These are phyloP conservation scores for Pythium graminicola DNA, from an alignment of 352 stramenopile genomes.

Conservation along the genomic window DNA sequence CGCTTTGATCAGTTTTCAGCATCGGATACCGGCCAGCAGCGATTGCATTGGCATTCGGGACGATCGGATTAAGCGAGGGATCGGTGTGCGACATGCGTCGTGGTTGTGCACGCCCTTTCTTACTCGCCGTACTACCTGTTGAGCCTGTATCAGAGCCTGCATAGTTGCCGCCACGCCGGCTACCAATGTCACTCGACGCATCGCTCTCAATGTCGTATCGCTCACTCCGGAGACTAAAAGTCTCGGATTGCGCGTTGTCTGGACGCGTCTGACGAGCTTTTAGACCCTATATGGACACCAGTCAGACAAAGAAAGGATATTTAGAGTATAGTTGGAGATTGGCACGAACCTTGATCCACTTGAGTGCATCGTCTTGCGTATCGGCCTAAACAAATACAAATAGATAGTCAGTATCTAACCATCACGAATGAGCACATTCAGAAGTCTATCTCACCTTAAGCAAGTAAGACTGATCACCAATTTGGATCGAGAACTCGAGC, in stretches of 20 bases:
- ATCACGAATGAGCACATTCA: no score
- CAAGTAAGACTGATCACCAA: constrained; percentile 82
- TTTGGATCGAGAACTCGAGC: constrained; percentile 80
- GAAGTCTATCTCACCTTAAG: constrained; percentile 38
- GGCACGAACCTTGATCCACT: constrained; percentile 41
- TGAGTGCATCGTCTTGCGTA: constrained; percentile 52
- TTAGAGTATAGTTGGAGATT: background rate
- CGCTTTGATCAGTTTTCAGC: constrained; percentile 68
- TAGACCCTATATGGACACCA: constrained; percentile 41
- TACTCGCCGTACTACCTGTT: constrained; percentile 33
- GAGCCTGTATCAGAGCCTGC: constrained; percentile 63
- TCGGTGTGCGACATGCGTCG: constrained; percentile 51
- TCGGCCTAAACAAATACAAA: constrained; percentile 34
- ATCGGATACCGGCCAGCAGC: constrained; percentile 60
- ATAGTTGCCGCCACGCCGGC: constrained; percentile 34
- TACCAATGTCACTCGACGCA: constrained; percentile 68
- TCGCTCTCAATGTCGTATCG: constrained; percentile 79
- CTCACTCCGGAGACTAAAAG: constrained; percentile 78
- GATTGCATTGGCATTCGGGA: constrained; percentile 66
- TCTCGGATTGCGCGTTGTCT: constrained; percentile 64
- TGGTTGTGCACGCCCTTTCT: constrained; percentile 21
- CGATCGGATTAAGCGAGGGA: constrained; percentile 48
- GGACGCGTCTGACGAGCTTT: constrained; percentile 63
- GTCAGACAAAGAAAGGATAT: background rate
- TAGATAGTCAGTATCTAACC: background rate